Conservation (phyloP, 163 green algal species). For the Coccomyxa subellipsoidea region DNA sequence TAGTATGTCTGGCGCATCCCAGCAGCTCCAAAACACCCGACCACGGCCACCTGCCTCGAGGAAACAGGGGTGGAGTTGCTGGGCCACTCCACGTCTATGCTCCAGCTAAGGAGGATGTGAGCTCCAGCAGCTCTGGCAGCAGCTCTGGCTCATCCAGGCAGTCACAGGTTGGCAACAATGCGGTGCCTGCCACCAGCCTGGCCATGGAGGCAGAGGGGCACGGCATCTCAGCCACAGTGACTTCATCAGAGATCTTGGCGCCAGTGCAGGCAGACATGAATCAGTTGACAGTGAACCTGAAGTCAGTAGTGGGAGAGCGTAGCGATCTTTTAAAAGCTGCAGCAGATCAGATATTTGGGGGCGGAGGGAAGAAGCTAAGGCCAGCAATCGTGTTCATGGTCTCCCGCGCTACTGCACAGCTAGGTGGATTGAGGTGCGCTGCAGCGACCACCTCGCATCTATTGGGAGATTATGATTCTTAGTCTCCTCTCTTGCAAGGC, state of each 20-base stretch:
- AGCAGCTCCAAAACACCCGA: background rate
- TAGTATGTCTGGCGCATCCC: background rate
- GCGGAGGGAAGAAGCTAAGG: conserved; percentile 94
- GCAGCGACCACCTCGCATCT: background rate
- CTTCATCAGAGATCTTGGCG: conserved; percentile 21
- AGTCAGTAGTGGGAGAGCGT: conserved; percentile 82
- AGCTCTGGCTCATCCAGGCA: background rate
- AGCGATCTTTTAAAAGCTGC: conserved; percentile 92
- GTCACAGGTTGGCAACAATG: background rate
- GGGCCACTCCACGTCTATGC: conserved; percentile 17
- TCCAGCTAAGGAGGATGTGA: background rate
- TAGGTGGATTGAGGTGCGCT: conserved; percentile 54
- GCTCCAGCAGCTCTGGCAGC: background rate
- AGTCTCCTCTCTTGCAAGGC: background rate
- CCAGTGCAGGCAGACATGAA: conserved; percentile 80
- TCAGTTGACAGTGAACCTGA: conserved; percentile 77
- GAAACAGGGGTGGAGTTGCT: background rate
- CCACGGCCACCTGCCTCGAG: background rate
- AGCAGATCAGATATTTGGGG: conserved; percentile 96
- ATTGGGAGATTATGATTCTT: no score
- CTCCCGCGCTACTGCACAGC: conserved; percentile 69
- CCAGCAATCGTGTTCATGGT: conserved; percentile 92
- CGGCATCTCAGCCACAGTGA: background rate
- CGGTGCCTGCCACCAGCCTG: conserved; percentile 6
- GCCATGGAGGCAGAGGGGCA: background rate